Conservation (phyloP, 371 early-diverging fungal species). For the Circinella umbellata region DNA sequence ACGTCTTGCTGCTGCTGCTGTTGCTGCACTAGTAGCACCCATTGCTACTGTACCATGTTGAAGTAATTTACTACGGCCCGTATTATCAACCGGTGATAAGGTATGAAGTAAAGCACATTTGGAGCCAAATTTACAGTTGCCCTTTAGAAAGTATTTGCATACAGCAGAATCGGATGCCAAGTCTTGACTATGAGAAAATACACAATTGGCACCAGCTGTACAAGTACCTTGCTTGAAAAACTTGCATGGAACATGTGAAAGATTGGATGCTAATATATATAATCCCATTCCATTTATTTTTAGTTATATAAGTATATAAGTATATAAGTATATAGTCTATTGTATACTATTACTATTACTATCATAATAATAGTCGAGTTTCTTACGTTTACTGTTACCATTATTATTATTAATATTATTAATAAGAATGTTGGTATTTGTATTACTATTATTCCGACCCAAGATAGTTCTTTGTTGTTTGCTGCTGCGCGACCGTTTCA, state of each 20-base stretch:
- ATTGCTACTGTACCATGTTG: slow-evolving; percentile 24
- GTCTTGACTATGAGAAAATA: slow-evolving; percentile 75
- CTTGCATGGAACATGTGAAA: slow-evolving; percentile 81
- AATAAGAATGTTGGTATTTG: background rate
- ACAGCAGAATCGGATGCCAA: slow-evolving; percentile 60
- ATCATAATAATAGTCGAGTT: too few relatives aligned
- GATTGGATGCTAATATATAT: slow-evolving; percentile 30
- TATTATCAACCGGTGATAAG: slow-evolving; percentile 23
- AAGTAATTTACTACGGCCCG: slow-evolving; percentile 50
- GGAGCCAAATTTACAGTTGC: slow-evolving; percentile 81
- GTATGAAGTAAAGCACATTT: slow-evolving; percentile 76
- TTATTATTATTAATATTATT: background rate
- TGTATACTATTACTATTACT: too few relatives aligned
- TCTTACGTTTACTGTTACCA: slow-evolving; percentile 9
- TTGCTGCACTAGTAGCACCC: too few relatives aligned
- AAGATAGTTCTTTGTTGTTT: background rate
- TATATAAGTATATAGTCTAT: too few relatives aligned
- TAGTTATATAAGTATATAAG: too few relatives aligned
- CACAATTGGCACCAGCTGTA: slow-evolving; percentile 77
- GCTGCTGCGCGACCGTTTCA: slow-evolving; percentile 12
- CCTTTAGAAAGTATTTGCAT: slow-evolving; percentile 81
- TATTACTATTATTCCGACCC: background rate
- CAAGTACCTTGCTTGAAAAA: slow-evolving; percentile 80
- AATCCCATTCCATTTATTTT: too few relatives aligned
- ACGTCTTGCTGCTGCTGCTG: slow-evolving; percentile 50